Base-by-base conservation (phyloP, 2,329 filamentous ascomycete species). In the Colletotrichum theobromicola region DNA sequence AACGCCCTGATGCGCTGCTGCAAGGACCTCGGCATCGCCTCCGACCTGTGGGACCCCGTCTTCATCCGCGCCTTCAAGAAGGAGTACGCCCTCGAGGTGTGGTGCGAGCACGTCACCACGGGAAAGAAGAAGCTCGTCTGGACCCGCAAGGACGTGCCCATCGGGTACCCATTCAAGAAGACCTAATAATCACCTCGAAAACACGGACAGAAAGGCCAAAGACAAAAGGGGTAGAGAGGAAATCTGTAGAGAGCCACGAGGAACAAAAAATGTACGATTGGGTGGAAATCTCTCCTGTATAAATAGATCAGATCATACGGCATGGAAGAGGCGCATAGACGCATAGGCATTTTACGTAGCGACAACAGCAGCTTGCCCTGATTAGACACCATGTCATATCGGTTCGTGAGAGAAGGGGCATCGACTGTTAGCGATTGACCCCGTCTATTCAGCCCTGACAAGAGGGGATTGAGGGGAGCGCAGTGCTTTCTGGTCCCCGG, bases 1-100 rank as follows among this genome's bases (percentile, higher is more conserved):
- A 99, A 99, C 82, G 97, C 97, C 15, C 89, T 99, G 78, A 97
- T 98, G 93, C 94, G 97, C 73, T 98, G 96, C 90, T 98, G 97
- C 88, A 99, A 99, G 87, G 97, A 99, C 84, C 87, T 99, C 35
- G 97, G 97, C 42, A 94, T 99, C 77, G 97, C 95, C 2, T 96
- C 94, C 77, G 97, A 99, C 85, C 90, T 99, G 24, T 99, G 97
- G 97, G 97, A 99, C 86, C 97, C 97, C 42, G 88, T 94, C 70
- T 99, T 94, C 86, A 95, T 98, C 77, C 91, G 94, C 79, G 91
- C 90, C 79, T 99, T 95, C 86, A 94, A 94, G 88, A 92, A 91
- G 79, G 86, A 92, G 79, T 86, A 94, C 81, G 93, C 93, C 70
- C 92, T 93, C 79, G 94, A 98, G 88, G 88, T 93, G 37, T 98